A percentile compares a stretch with the other conserved stretches of the same genome.
These are phyloP conservation scores for Typha latifolia DNA, from an alignment of 176 grass and related monocot species.

Conservation along the genomic window DNA sequence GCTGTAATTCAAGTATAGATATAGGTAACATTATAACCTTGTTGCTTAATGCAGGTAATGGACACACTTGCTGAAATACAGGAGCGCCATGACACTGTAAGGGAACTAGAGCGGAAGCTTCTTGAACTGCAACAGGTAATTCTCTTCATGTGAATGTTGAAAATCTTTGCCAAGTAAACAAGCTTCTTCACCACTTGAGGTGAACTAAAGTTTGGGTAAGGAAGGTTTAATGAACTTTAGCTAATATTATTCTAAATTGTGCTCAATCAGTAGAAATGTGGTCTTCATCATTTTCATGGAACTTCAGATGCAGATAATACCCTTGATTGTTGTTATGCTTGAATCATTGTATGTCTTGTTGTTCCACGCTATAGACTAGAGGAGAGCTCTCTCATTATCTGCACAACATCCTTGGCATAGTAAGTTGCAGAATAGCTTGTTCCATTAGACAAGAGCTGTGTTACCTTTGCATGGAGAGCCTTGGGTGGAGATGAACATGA, in stretches of 20 bases:
- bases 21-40: background rate
- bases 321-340: too few relatives aligned
- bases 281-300: too few relatives aligned
- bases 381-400: background rate
- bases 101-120: constrained; percentile 71
- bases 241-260: too few relatives aligned
- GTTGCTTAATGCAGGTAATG: constrained; percentile 37
- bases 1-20: background rate
- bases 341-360: background rate
- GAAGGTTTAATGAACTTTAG: background rate
- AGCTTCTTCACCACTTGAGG: background rate
- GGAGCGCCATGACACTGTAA: constrained; percentile 66
- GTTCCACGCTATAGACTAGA: background rate
- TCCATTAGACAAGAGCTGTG: too few relatives aligned
- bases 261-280: too few relatives aligned
- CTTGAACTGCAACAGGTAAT: constrained; percentile 77
- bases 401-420: too few relatives aligned
- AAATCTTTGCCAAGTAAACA: background rate
- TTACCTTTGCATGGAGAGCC: too few relatives aligned
- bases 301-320: too few relatives aligned
- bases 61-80: constrained; percentile 89
- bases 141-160: background rate
- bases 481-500: too few relatives aligned
- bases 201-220: background rate
- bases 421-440: too few relatives aligned